Base-by-base conservation (phyloP, 768 basidiomycete genomes). In the Tricholoma matsutake region DNA sequence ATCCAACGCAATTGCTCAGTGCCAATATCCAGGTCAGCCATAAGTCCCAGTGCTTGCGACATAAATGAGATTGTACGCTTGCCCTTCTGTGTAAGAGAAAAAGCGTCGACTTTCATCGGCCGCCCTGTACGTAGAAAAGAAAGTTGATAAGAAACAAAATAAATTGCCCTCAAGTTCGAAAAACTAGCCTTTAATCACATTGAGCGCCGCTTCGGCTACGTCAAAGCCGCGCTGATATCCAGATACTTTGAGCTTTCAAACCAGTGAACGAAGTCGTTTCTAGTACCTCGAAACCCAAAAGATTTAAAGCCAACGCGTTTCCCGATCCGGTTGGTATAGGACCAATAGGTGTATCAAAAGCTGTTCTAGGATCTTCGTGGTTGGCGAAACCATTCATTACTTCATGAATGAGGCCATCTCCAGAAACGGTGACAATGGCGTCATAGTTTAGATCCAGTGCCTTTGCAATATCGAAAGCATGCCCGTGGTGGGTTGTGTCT, bases 1-100 rank as follows among this genome's bases (percentile, higher is more conserved):
- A 96, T 87, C 88, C 90, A 94, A 8, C 92, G 83, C 43, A 95
- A 73, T 66, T 91, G 76, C 61, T 95, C 93, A 1, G 94, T 96
- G 58, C 89, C 89, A 49, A 91, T 74, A 73, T 94, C 93, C 41
- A 93, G 61, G 63, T 95, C 92, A 2, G 94, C 92, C 85, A 94
- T 89, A 32, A 96, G 78, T 2, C 94, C 94, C 20, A 92, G 69
- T 2, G 87, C 82, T 75, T 94, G 92, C 0, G 89, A 86, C 85
- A 95, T 87, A 78, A 92, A 95, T 13, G 91, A 92, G 67, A 91
- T 79, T 2, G 78, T 79, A 6, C 82, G 79, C 63, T 82, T 86
- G 54, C 79, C 82, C 9, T 79, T 78, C 68, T 94, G 92, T 0
- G 79, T 83, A n/a, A 96, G 69, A 0, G 92, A 89, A 68, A 88